Evolutionary conservation across 2,329 filamentous ascomycete species (phyloP).

Genomic region (Fusarium xylarioides): DNA sequence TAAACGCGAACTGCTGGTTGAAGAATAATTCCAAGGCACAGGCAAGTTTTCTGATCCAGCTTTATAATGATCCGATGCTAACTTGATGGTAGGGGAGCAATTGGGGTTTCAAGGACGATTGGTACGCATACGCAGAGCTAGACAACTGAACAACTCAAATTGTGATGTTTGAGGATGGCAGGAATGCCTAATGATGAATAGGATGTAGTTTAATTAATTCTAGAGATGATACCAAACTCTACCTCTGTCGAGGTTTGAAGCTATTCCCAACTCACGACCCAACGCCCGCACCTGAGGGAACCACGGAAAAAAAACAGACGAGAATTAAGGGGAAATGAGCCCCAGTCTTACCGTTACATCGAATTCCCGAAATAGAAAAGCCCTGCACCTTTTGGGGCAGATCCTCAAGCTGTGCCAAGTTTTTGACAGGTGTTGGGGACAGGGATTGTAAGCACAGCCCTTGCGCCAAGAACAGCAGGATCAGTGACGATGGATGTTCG

Average conservation of each 20-base stretch:
- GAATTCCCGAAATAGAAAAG: fast-evolving
- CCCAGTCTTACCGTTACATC: neutral
- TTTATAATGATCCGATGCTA: neutral
- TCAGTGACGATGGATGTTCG: neutral
- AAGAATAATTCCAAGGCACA: neutral
- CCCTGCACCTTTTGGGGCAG: neutral
- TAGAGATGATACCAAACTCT: neutral
- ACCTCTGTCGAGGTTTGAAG: neutral
- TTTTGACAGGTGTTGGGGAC: neutral
- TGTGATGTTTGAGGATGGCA: no score
- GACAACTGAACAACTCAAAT: neutral
- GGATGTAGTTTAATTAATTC: neutral
- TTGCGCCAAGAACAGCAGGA: neutral
- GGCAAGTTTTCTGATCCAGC: neutral
- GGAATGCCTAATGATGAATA: neutral
- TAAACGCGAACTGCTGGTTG: constrained; percentile 24
- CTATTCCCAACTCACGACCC: neutral
- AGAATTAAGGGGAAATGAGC: neutral
- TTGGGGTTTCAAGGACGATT: constrained; percentile 16
- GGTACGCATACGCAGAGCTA: constrained; percentile 18
- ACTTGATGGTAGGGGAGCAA: neutral
- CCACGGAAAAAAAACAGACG: neutral
- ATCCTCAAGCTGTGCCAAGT: neutral
- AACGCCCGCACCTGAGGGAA: neutral
- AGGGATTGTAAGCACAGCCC: neutral